Evolutionary conservation across 2,329 filamentous ascomycete species (phyloP).

Genomic region (Catunica adiposa): DNA sequence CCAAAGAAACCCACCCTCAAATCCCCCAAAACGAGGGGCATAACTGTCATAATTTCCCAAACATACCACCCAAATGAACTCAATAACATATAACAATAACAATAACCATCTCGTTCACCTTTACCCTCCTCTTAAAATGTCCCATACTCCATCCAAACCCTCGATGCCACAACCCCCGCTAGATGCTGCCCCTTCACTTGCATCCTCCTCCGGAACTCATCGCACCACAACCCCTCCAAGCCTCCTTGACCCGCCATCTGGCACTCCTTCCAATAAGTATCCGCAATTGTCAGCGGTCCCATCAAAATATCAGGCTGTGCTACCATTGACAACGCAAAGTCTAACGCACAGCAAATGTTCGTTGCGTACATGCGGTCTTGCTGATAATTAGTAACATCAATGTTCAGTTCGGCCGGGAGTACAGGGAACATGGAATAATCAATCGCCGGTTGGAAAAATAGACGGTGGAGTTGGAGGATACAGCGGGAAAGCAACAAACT

Average conservation of each 20-base stretch:
- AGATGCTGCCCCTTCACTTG: constrained; percentile 27
- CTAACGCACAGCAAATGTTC: constrained; percentile 34
- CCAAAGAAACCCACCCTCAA: not conserved
- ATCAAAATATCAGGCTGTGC: constrained; percentile 31
- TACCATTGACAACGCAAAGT: constrained; percentile 28
- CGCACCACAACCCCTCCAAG: constrained; percentile 33
- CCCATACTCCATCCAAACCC: constrained; percentile 20
- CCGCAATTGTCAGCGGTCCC: constrained; percentile 27
- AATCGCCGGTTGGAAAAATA: constrained; percentile 29
- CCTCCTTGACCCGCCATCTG: constrained; percentile 24
- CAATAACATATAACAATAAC: not conserved
- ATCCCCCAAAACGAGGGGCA: not conserved
- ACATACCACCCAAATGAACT: not conserved
- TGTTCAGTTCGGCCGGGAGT: constrained; percentile 23
- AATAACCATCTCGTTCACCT: not conserved
- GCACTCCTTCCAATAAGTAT: constrained; percentile 27
- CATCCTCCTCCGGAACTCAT: constrained; percentile 27
- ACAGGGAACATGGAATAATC: constrained; percentile 26
- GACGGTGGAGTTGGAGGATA: constrained; percentile 29
- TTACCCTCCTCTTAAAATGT: constrained; percentile 2
- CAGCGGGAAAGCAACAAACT: constrained; percentile 33
- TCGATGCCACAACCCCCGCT: constrained; percentile 24
- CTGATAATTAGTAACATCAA: constrained; percentile 29
- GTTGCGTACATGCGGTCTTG: constrained; percentile 29
- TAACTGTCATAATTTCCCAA: not conserved